A percentile compares a stretch with the other conserved stretches of the same genome.
phyloP scores from a whole-genome alignment of 768 basidiomycete species.

The Trametes punicea region DNA sequence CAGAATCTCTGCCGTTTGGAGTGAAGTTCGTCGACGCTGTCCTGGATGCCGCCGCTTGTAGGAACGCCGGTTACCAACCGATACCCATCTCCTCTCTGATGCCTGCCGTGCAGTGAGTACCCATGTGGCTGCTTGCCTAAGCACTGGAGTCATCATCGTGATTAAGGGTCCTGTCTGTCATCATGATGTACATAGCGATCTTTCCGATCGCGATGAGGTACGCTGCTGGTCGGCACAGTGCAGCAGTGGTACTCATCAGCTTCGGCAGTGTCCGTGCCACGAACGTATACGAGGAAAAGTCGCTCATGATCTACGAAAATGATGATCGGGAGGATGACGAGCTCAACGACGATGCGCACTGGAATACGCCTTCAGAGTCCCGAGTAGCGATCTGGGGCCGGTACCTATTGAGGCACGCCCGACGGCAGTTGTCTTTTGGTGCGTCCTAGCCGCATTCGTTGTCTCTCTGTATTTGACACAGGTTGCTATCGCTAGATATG shows the following conservation, averaged over 20 bases:
- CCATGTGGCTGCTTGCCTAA: not conserved
- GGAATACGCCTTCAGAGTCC: conserved; percentile 21
- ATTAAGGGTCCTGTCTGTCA: conserved; percentile 71
- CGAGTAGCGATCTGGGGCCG: conserved; percentile 35
- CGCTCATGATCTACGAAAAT: conserved; percentile 37
- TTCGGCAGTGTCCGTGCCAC: conserved; percentile 40
- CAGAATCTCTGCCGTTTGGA: conserved; percentile 66
- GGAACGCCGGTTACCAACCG: conserved; percentile 82
- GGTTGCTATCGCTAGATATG: conserved; percentile 59
- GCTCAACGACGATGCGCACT: conserved; percentile 42
- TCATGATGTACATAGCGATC: conserved; percentile 91
- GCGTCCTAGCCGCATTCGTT: not conserved
- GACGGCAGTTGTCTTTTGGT: conserved; percentile 53
- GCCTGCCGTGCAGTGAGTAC: conserved; percentile 77
- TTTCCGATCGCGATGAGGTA: conserved; percentile 82
- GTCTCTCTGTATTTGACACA: not conserved
- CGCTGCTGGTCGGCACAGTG: not conserved
- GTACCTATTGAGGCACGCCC: conserved; percentile 39
- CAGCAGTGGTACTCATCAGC: not conserved
- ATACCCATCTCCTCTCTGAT: conserved; percentile 66
- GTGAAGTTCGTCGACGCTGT: conserved; percentile 68
- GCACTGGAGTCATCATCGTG: not conserved
- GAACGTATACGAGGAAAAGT: conserved; percentile 46
- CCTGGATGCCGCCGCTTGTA: conserved; percentile 74
- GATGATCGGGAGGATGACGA: conserved; percentile 50